Conservation (phyloP, 108 stramenopile species). For the Nannochloropsis salina region DNA sequence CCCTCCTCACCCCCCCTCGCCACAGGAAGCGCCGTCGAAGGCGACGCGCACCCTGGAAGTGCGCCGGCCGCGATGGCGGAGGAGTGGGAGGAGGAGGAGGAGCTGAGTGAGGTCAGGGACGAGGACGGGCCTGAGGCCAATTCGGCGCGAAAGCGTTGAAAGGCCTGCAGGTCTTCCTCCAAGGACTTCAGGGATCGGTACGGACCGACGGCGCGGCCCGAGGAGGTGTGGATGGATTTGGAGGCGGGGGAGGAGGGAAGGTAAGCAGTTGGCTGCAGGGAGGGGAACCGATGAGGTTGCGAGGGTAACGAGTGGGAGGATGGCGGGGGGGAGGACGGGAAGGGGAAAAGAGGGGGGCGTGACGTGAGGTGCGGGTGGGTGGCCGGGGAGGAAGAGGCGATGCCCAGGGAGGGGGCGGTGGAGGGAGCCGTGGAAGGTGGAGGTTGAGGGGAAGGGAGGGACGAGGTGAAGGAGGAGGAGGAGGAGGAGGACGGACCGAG, state of each 20-base stretch:
- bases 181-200: neutral
- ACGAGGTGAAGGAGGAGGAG: conserved; percentile 7
- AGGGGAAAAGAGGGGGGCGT: neutral
- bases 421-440: conserved; percentile 22
- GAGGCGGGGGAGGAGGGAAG: neutral
- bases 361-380: neutral
- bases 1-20: neutral
- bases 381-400: neutral
- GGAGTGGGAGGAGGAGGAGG: neutral
- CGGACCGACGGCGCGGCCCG: neutral
- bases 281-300: neutral
- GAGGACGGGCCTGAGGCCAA: neutral
- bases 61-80: neutral
- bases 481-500: neutral
- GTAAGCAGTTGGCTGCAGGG: neutral
- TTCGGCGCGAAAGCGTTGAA: conserved; percentile 7
- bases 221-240: neutral
- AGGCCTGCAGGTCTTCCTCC: neutral
- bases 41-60: neutral
- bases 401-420: conserved; percentile 20
- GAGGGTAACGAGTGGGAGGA: neutral
- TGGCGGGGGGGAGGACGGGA: neutral
- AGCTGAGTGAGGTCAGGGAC: neutral
- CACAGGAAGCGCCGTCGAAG: neutral
- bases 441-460: neutral